A percentile compares a stretch with the other conserved stretches of the same genome.
Conservation (phyloP, 768 basidiomycete genomes). For the Fomitopsis pulvina region DNA sequence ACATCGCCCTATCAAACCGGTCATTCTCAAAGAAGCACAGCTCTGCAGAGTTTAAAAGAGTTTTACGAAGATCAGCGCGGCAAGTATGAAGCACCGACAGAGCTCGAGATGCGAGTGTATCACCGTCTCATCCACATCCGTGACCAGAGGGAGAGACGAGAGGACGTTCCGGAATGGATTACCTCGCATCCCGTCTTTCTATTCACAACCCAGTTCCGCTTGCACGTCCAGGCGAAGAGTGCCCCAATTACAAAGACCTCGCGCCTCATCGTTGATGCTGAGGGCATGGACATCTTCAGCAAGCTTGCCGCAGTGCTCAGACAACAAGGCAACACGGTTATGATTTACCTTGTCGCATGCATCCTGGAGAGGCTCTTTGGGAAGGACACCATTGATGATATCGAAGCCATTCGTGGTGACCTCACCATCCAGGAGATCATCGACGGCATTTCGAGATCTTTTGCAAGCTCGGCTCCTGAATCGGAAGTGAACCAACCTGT, state of each 20-base stretch:
- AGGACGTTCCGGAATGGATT: constrained; percentile 63
- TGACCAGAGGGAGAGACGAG: constrained; percentile 71
- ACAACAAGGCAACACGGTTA: constrained; percentile 55
- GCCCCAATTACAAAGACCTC: constrained; percentile 69
- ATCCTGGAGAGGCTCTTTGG: constrained; percentile 85
- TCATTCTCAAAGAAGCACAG: constrained; percentile 33
- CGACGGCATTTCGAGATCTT: constrained; percentile 43
- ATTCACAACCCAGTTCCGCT: constrained; percentile 74
- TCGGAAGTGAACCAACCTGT: constrained; percentile 5
- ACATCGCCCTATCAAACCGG: background rate
- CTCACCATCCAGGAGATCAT: constrained; percentile 59
- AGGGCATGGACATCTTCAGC: constrained; percentile 63
- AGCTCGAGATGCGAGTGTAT: constrained; percentile 95
- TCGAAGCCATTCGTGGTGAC: constrained; percentile 56
- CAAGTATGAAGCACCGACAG: constrained; percentile 65
- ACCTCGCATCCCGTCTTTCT: constrained; percentile 71
- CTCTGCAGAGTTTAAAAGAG: constrained; percentile 86
- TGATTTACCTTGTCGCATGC: constrained; percentile 87
- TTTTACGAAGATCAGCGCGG: constrained; percentile 82
- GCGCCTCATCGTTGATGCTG: constrained; percentile 50
- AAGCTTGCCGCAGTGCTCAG: constrained; percentile 56
- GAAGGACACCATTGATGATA: constrained; percentile 70
- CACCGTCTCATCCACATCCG: constrained; percentile 89
- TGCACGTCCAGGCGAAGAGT: constrained; percentile 74
- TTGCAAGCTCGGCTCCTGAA: constrained; percentile 9